These are phyloP conservation scores for Fraxinus nigra DNA, from an alignment of 305 asterid species.

Conservation along the genomic window DNA sequence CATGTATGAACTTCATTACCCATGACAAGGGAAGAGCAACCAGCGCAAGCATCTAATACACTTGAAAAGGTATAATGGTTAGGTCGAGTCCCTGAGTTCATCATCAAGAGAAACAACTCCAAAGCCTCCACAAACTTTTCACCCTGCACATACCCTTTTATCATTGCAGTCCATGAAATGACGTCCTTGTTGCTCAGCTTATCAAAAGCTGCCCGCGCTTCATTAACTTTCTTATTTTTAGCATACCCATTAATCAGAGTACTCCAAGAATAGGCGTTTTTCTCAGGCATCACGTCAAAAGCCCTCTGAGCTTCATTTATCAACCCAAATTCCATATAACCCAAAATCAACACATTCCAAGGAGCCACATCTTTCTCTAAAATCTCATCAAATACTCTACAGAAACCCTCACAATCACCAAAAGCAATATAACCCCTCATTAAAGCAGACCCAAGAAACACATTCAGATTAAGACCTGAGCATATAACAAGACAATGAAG, in stretches of 20 bases:
- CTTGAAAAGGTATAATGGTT: constrained; percentile 72
- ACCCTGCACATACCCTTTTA: constrained; percentile 61
- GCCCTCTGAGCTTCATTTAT: constrained; percentile 49
- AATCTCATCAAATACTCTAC: constrained; percentile 66
- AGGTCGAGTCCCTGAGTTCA: constrained; percentile 52
- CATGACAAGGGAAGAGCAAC: constrained; percentile 59
- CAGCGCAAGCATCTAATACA: constrained; percentile 67
- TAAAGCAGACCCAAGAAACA: constrained; percentile 68
- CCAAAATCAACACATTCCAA: constrained; percentile 71
- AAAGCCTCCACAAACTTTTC: constrained; percentile 50
- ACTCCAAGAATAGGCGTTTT: constrained; percentile 67
- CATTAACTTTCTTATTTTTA: constrained; percentile 49
- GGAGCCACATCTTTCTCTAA: constrained; percentile 59
- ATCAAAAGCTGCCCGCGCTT: constrained; percentile 50
- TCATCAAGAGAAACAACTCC: constrained; percentile 55
- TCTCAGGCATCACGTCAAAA: constrained; percentile 54
- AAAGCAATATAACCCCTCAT: constrained; percentile 75
- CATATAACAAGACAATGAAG: constrained; percentile 54
- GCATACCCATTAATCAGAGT: constrained; percentile 66
- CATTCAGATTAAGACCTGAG: constrained; percentile 51
- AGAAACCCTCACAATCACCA: constrained; percentile 36
- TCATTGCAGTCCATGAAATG: constrained; percentile 82
- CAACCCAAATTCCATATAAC: constrained; percentile 66
- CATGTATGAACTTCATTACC: constrained; percentile 66
- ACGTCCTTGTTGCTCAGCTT: constrained; percentile 52